Evolutionary conservation across 176 grass and related monocot species (phyloP).

Genomic region (Triticum urartu): DNA sequence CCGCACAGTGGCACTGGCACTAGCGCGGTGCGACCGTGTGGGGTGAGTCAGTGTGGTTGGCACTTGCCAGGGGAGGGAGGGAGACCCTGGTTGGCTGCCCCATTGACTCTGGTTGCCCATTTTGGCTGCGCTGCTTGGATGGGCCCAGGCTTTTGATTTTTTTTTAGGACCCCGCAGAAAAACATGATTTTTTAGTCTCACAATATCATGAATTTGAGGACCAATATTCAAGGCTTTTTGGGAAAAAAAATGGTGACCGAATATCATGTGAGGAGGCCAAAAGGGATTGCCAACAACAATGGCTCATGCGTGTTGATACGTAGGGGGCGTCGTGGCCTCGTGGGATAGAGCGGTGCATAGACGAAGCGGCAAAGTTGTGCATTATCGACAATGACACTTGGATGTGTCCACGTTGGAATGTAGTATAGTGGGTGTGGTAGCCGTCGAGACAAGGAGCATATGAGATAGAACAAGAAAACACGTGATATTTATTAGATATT

Average conservation of each 20-base stretch:
- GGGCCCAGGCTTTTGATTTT: not conserved
- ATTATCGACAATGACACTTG: not conserved
- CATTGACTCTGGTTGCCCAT: constrained; percentile 25
- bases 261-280: not conserved
- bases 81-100: not conserved
- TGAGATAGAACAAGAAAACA: not conserved
- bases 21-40: not conserved
- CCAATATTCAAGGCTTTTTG: not conserved
- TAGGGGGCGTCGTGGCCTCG: no score
- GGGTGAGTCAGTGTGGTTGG: constrained; percentile 15
- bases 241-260: not conserved
- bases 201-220: no score
- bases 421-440: not conserved
- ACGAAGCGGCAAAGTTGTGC: no score
- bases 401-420: not conserved
- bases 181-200: no score
- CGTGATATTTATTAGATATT: no score
- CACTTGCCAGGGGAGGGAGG: constrained; percentile 4
- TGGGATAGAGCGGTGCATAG: no score
- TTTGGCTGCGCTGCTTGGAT: not conserved
- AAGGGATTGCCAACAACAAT: no score
- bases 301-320: no score
- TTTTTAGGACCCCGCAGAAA: no score
- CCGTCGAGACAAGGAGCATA: not conserved
- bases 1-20: not conserved